phyloP scores from a whole-genome alignment of 108 stramenopile genomes.

The Pelagomonas calceolata region DNA sequence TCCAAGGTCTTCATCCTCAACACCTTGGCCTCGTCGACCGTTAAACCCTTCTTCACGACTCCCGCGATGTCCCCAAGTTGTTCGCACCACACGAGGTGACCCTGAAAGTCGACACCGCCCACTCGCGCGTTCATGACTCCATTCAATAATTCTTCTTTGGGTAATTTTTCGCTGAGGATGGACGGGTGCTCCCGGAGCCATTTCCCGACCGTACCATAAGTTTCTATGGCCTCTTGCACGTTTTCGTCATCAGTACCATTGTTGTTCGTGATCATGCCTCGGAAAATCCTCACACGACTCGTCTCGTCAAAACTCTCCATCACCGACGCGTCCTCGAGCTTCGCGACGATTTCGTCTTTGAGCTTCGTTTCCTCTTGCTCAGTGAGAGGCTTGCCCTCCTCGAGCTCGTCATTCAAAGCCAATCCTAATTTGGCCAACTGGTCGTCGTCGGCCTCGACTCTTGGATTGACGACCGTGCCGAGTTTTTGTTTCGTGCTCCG shows the following conservation, averaged over 20 bases:
- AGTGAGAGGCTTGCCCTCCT: no score
- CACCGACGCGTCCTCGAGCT: no score
- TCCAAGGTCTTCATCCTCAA: not conserved
- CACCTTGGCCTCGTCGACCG: not conserved
- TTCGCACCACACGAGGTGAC: constrained; percentile 3
- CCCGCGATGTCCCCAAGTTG: not conserved
- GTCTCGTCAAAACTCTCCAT: no score
- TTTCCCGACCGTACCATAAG: not conserved
- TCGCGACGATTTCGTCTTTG: no score
- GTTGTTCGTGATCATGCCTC: not conserved
- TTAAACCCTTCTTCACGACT: not conserved
- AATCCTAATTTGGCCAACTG: no score
- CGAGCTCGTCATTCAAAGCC: no score
- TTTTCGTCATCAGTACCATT: not conserved
- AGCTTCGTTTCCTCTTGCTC: no score
- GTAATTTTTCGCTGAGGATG: not conserved
- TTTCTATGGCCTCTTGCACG: not conserved
- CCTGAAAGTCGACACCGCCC: constrained; percentile 11
- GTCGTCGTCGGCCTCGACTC: no score
- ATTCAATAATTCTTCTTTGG: not conserved
- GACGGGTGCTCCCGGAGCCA: not conserved
- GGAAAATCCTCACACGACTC: not conserved
- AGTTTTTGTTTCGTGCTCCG: no score
- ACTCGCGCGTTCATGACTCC: not conserved
- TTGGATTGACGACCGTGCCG: no score